Evolutionary conservation across 2,329 filamentous ascomycete species (phyloP).

Genomic region (Calonectria naviculata): DNA sequence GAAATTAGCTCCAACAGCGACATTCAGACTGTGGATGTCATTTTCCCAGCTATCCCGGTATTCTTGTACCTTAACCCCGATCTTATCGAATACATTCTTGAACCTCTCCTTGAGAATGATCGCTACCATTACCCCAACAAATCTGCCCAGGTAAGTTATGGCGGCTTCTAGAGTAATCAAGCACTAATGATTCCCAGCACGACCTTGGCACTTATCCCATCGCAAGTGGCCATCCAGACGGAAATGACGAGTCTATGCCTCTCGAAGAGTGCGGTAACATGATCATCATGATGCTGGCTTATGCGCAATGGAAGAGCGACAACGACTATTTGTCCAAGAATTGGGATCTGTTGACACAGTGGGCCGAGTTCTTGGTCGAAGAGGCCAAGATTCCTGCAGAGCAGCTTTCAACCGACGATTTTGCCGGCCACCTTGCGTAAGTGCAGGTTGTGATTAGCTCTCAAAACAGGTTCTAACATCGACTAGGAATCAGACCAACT

Average conservation of each 20-base stretch:
- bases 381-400: conserved; percentile 79
- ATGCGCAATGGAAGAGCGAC: conserved; percentile 68
- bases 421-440: conserved; percentile 66
- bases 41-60: conserved; percentile 86
- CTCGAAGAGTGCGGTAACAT: conserved; percentile 86
- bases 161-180: neutral
- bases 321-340: conserved; percentile 69
- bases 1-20: conserved; percentile 92
- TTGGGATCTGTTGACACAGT: conserved; percentile 79
- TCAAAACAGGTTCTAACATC: neutral
- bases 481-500: conserved; percentile 77
- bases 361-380: conserved; percentile 81
- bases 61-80: conserved; percentile 83
- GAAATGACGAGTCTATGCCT: conserved; percentile 80
- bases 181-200: conserved; percentile 60
- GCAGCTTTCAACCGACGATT: conserved; percentile 86
- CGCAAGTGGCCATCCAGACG: conserved; percentile 75
- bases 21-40: conserved; percentile 88
- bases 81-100: conserved; percentile 67
- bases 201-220: conserved; percentile 80
- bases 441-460: neutral
- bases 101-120: conserved; percentile 75
- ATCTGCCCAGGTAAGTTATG: conserved; percentile 3
- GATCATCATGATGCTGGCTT: conserved; percentile 83
- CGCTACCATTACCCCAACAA: conserved; percentile 74